These are phyloP conservation scores for Rhododendron griersonianum DNA, from an alignment of 148 eudicot species.

Conservation along the genomic window DNA sequence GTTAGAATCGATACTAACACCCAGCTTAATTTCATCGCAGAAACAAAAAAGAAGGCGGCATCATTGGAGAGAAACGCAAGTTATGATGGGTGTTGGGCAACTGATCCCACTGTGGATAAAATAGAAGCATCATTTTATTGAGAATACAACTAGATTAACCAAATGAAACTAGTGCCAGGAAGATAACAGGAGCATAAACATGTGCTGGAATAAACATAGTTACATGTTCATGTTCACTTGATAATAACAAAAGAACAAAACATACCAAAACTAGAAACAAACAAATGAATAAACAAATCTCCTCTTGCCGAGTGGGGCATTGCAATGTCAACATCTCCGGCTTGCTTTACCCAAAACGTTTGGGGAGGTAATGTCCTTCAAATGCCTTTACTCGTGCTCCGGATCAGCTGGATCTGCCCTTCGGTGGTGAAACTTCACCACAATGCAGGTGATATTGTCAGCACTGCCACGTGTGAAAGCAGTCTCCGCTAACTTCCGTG, in stretches of 20 bases:
- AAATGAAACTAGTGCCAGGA: neutral
- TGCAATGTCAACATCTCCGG: conserved; percentile 10
- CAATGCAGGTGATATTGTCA: conserved; percentile 92
- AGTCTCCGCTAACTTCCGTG: conserved; percentile 81
- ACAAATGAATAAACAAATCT: conserved; percentile 34
- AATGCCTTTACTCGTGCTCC: neutral
- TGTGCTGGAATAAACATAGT: neutral
- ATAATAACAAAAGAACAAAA: neutral
- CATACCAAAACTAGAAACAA: conserved; percentile 6
- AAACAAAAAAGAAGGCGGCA: no score
- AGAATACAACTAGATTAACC: neutral
- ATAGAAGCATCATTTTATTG: neutral
- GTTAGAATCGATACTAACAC: neutral
- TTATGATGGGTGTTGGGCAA: neutral
- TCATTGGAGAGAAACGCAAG: neutral
- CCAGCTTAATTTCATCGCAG: neutral
- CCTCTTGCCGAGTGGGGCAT: conserved; percentile 2
- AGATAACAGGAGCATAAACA: neutral
- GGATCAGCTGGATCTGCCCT: conserved; percentile 16
- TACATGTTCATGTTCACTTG: conserved; percentile 7
- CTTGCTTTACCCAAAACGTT: neutral
- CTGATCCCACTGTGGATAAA: neutral
- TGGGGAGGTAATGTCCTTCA: neutral
- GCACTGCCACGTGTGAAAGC: conserved; percentile 90
- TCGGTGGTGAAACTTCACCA: conserved; percentile 66